Percentiles rank a stretch among this genome's conserved stretches.
Conservation (phyloP, 2,329 filamentous ascomycete species). For the Sporothrix sp. region DNA sequence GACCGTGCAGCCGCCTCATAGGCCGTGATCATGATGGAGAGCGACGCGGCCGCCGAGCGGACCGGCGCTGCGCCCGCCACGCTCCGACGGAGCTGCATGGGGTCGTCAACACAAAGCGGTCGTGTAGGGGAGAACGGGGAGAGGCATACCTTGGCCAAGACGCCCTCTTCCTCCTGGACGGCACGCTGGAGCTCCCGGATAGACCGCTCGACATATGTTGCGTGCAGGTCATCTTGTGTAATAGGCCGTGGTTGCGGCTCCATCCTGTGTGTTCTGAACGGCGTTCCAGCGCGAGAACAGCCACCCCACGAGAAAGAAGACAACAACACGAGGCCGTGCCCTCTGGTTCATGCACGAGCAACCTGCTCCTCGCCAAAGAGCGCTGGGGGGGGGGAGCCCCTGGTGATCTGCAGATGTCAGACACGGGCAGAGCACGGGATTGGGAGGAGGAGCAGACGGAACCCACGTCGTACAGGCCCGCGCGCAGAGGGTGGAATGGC, state of each 20-base stretch:
- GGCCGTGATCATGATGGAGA: conserved; percentile 49
- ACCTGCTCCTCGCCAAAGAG: background rate
- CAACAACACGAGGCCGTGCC: background rate
- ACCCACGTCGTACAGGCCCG: background rate
- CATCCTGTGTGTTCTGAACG: conserved; percentile 15
- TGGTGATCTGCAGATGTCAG: conserved; percentile 8
- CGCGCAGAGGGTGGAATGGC: no score
- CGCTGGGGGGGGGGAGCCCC: background rate
- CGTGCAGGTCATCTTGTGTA: conserved; percentile 33
- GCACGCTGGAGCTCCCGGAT: conserved; percentile 54
- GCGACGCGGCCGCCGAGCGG: conserved; percentile 24
- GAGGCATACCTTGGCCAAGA: conserved; percentile 35
- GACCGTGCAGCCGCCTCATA: conserved; percentile 54
- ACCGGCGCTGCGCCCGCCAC: conserved; percentile 8
- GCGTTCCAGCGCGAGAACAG: background rate
- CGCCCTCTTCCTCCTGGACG: conserved; percentile 44
- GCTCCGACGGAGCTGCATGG: conserved; percentile 17
- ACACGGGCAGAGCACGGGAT: background rate
- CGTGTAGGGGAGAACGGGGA: background rate
- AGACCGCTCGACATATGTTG: conserved; percentile 53
- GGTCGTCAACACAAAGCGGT: background rate
- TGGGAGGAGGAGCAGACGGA: background rate
- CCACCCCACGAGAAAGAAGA: conserved; percentile 1
- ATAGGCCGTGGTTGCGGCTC: conserved; percentile 22
- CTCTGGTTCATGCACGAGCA: background rate